Evolutionary conservation across 2,329 filamentous ascomycete genomes (phyloP).

Genomic region (Aureobasidium sp.): DNA sequence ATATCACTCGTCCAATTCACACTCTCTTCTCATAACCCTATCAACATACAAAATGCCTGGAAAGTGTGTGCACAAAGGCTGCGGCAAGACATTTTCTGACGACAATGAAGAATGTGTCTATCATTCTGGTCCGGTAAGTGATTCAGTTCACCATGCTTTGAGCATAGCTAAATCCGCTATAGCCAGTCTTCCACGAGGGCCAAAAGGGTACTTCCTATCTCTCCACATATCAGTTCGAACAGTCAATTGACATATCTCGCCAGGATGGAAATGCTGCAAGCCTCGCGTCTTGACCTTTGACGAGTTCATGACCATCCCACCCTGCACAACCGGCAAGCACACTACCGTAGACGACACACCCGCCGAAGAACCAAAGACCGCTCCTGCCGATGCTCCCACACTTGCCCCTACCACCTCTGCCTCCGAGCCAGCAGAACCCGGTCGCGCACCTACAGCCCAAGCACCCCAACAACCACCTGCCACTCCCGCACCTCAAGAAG

Average conservation of each 20-base stretch:
- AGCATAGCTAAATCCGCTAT: conserved; percentile 22
- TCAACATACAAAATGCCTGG: conserved; percentile 62
- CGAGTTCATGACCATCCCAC: conserved; percentile 93
- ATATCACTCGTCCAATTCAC: neutral
- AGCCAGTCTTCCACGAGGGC: conserved; percentile 94
- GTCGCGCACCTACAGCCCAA: conserved; percentile 22
- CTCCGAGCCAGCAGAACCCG: neutral
- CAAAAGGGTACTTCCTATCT: conserved; percentile 81
- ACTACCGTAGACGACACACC: conserved; percentile 84
- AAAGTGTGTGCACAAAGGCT: conserved; percentile 98
- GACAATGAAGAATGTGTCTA: conserved; percentile 87
- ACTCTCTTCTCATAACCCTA: neutral
- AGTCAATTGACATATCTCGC: neutral
- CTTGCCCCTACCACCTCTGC: neutral
- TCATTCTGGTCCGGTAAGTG: conserved; percentile 73
- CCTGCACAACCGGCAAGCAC: conserved; percentile 94
- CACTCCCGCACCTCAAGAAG: conserved; percentile 69
- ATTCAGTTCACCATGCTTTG: neutral
- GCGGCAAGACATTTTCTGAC: conserved; percentile 88
- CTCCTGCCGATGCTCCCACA: neutral
- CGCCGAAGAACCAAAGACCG: conserved; percentile 29
- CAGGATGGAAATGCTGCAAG: conserved; percentile 99
- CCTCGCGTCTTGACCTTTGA: conserved; percentile 97
- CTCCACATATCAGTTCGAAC: neutral
- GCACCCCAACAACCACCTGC: conserved; percentile 27